Evolutionary conservation across 2,329 filamentous ascomycete genomes (phyloP).

Genomic region (Colletotrichum spaethianum): DNA sequence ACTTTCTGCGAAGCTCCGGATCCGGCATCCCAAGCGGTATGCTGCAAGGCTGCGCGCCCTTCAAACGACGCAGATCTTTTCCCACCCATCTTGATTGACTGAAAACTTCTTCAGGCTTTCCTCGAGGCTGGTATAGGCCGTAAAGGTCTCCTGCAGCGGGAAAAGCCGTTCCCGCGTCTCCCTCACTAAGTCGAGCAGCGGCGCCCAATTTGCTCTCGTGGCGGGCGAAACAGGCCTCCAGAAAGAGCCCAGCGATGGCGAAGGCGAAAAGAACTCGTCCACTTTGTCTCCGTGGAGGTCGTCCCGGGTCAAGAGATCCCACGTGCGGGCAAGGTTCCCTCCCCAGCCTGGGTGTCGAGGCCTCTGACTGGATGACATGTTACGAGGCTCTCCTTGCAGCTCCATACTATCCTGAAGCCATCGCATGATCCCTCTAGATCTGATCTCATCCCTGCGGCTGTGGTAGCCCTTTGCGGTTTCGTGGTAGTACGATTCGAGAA

Average conservation of each 20-base stretch:
- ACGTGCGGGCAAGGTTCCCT: neutral
- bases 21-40: neutral
- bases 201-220: neutral
- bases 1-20: neutral
- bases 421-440: neutral
- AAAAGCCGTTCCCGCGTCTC: neutral
- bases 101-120: no score
- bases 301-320: neutral
- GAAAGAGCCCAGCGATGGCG: neutral
- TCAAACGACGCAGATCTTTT: neutral
- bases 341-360: neutral
- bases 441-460: rapidly evolving
- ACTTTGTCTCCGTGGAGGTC: neutral
- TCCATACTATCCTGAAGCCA: neutral
- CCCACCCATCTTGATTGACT: neutral
- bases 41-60: neutral
- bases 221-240: neutral
- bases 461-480: neutral
- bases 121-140: neutral
- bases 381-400: neutral
- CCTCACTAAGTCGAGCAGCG: neutral
- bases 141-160: neutral
- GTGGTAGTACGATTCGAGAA: neutral
- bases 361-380: neutral
- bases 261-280: neutral